Conservation (phyloP, 2,329 filamentous ascomycete genomes). For the Cladorrhinum sp. region DNA sequence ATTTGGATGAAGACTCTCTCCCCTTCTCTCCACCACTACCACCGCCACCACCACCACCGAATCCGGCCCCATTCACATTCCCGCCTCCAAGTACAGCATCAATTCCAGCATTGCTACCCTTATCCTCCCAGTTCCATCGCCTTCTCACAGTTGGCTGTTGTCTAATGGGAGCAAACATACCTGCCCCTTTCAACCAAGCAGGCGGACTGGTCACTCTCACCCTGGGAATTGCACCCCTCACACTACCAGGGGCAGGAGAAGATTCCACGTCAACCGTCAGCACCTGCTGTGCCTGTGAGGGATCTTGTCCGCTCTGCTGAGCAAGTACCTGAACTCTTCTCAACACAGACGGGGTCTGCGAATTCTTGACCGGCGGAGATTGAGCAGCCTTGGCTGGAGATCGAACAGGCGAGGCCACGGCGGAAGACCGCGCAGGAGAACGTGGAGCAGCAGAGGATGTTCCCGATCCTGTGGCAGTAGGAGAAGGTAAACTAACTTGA, state of each 20-base stretch:
- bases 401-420: not conserved
- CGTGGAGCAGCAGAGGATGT: not conserved
- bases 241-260: not conserved
- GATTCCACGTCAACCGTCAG: not conserved
- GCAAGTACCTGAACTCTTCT: not conserved
- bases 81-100: not conserved
- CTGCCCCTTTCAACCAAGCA: not conserved
- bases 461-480: not conserved
- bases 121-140: not conserved
- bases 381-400: not conserved
- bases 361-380: not conserved
- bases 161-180: not conserved
- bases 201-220: conserved; percentile 3
- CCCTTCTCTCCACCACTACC: too few species aligned
- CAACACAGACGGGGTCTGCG: not conserved
- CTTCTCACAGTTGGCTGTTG: not conserved
- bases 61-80: not conserved
- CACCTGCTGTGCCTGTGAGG: not conserved
- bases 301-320: not conserved
- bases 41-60: not conserved
- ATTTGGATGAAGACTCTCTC: not conserved
- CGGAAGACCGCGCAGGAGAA: not conserved
- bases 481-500: not conserved
- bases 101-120: not conserved
- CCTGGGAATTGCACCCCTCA: not conserved